Evolutionary conservation across 2,329 filamentous ascomycete species (phyloP).

Genomic region (Colletotrichum lindemuthianum): DNA sequence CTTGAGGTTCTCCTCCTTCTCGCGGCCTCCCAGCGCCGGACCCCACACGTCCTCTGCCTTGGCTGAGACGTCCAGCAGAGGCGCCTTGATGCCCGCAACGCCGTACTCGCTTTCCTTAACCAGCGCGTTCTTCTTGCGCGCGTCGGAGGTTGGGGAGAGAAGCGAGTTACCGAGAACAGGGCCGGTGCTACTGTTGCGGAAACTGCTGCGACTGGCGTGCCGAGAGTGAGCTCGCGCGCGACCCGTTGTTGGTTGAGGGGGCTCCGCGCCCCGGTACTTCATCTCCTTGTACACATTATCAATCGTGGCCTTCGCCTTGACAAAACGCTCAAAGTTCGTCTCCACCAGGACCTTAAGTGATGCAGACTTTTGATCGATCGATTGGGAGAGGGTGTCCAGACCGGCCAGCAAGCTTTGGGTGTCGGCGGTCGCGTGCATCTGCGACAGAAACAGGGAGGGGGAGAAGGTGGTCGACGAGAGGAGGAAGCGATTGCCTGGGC

Average conservation of each 20-base stretch:
- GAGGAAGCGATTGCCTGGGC: constrained; percentile 87
- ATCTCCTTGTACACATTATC: constrained; percentile 99
- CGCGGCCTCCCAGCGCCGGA: constrained; percentile 87
- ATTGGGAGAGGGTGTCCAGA: constrained; percentile 85
- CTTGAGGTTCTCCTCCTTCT: constrained; percentile 90
- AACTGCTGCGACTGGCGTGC: constrained; percentile 74
- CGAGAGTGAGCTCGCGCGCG: constrained; percentile 67
- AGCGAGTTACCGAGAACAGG: constrained; percentile 48
- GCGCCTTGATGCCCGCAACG: constrained; percentile 85
- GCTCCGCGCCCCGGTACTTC: constrained; percentile 76
- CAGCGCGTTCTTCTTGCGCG: constrained; percentile 86
- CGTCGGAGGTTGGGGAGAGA: constrained; percentile 56
- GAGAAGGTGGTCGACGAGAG: constrained; percentile 97
- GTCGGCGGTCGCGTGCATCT: constrained; percentile 87
- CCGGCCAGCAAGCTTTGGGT: constrained; percentile 84
- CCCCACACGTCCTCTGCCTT: constrained; percentile 99
- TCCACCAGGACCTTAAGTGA: constrained; percentile 96
- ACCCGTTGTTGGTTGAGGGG: constrained; percentile 45
- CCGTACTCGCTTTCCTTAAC: constrained; percentile 94
- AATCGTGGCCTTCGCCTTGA: constrained; percentile 95
- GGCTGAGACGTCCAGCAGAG: constrained; percentile 87
- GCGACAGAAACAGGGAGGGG: constrained; percentile 88
- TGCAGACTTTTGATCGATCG: constrained; percentile 97
- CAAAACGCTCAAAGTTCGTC: constrained; percentile 98
- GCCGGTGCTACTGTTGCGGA: constrained; percentile 62